Base-by-base conservation (phyloP, 108 stramenopile genomes). In the Cyclotella atomus region DNA sequence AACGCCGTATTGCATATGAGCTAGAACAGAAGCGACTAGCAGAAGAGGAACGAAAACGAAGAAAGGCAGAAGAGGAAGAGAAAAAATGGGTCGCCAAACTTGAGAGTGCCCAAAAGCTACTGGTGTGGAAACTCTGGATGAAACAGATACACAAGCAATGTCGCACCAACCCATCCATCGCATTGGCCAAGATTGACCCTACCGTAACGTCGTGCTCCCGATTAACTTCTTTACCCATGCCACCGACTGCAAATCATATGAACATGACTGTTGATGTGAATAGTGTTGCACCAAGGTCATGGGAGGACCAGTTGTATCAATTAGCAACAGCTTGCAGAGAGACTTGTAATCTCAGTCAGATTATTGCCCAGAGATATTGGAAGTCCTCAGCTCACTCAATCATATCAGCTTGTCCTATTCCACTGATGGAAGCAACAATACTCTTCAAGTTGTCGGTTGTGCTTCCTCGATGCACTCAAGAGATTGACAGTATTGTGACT, bases 121-220 rank as follows among this genome's bases (percentile, higher is more conserved):
- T 83, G 4, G 34, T 59, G n/a, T 83, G 68, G 70, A 73, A 57
- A 17, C 82, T 76, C 64, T 75, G 77, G 77, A 66, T 66, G 34
- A 76, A 72, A 64, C 66, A 72, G 54, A 59, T 77, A 65, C 63
- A 36, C 15, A 66, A 35, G 35, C 56, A 74, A 15, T 28, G 60
- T 63, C 16, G 61, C 24, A 53, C 71, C 43, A 55, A 69, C 30
- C 72, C 77, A 38, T 14, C 17, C 6, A 38, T 28, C 20, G 46
- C 65, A 32, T 41, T 82, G 38, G 44, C 35, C 23, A 65, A 47
- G 23, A 47, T 82, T n/a, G 75, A 76, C 43, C 75, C 80, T 30
- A 76, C 80, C 0, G 24, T 50, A 10, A 76, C 79, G 23, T 46
- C 47, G 8, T 61, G 14, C 69, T 73, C 68, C 16, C 23, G 49